These are phyloP conservation scores for Cicer bijugum DNA, from an alignment of 306 rosid genomes.

Conservation along the genomic window DNA sequence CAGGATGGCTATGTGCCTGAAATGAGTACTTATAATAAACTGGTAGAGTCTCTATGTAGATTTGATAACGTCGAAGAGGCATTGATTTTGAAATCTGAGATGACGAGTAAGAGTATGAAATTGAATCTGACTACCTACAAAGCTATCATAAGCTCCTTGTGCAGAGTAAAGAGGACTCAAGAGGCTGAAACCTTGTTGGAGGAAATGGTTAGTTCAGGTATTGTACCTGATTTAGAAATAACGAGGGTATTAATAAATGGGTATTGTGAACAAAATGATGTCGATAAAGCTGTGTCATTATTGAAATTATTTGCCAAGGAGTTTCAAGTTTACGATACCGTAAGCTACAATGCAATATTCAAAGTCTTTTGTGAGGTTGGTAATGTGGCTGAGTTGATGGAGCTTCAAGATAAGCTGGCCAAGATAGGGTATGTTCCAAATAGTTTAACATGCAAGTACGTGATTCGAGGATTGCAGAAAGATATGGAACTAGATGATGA, in stretches of 20 bases:
- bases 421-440: conserved; percentile 77
- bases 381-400: conserved; percentile 63
- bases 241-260: conserved; percentile 64
- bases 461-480: conserved; percentile 71
- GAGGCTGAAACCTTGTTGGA: conserved; percentile 68
- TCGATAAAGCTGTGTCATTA: conserved; percentile 65
- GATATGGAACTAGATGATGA: conserved; percentile 41
- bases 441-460: conserved; percentile 65
- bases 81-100: conserved; percentile 57
- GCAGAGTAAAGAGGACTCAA: conserved; percentile 52
- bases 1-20: conserved; percentile 55
- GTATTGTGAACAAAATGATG: conserved; percentile 62
- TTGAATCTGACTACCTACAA: conserved; percentile 55
- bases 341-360: conserved; percentile 73
- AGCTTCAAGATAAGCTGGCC: conserved; percentile 69
- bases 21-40: conserved; percentile 51
- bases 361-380: conserved; percentile 61
- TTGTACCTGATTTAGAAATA: conserved; percentile 58
- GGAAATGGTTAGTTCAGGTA: conserved; percentile 67
- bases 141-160: conserved; percentile 61
- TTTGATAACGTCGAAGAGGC: conserved; percentile 60
- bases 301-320: conserved; percentile 63
- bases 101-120: conserved; percentile 48
- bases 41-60: conserved; percentile 67
- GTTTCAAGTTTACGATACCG: conserved; percentile 66